These are phyloP conservation scores for Rhodotorula kratochvilovae DNA, from an alignment of 768 basidiomycete genomes.

Conservation along the genomic window DNA sequence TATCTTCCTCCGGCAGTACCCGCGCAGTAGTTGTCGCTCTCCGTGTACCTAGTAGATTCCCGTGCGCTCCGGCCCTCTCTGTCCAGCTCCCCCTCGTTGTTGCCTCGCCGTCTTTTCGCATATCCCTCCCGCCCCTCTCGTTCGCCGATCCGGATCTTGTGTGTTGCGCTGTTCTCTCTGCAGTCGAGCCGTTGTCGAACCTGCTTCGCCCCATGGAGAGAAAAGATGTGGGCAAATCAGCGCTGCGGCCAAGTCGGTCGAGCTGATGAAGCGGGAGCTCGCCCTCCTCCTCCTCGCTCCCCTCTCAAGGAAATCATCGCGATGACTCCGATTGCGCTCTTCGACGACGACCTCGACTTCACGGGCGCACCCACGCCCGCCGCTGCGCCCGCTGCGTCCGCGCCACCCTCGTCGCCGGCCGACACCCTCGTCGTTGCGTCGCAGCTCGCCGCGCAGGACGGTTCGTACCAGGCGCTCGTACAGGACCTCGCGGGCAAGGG, in stretches of 20 bases:
- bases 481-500: slow-evolving; percentile 53
- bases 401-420: slow-evolving; percentile 49
- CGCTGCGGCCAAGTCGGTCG: too few relatives aligned
- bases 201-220: too few relatives aligned
- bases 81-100: neutral
- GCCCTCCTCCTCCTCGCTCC: neutral
- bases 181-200: neutral
- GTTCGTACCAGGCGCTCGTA: slow-evolving; percentile 68
- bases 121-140: neutral
- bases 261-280: neutral
- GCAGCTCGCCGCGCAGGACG: slow-evolving; percentile 69
- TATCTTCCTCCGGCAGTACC: neutral
- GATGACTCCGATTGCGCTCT: slow-evolving; percentile 4
- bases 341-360: slow-evolving; percentile 43
- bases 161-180: too few relatives aligned
- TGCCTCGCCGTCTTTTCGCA: neutral
- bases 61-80: neutral
- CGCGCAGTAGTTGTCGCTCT: neutral
- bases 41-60: neutral
- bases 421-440: slow-evolving; percentile 69
- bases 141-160: too few relatives aligned
- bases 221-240: too few relatives aligned
- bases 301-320: neutral
- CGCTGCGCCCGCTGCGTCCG: slow-evolving; percentile 4
- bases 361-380: slow-evolving; percentile 41